These are phyloP conservation scores for Zizania palustris DNA, from an alignment of 202 grass and related monocot species.

Conservation along the genomic window DNA sequence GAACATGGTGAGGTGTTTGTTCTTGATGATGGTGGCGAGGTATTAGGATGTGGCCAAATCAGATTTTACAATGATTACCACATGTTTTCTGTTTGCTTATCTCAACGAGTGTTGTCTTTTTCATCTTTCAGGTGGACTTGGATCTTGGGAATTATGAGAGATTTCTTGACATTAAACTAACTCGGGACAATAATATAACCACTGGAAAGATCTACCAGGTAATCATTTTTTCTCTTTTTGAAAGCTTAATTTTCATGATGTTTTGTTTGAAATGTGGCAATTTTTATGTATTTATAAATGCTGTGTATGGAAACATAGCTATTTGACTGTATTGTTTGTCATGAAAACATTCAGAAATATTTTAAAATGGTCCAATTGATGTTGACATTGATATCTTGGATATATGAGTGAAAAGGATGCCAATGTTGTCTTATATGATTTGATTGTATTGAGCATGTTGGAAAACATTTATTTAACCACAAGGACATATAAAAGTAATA, in stretches of 20 bases:
- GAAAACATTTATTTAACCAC: neutral
- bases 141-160: conserved; percentile 79
- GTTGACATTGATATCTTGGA: conserved; percentile 28
- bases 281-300: conserved; percentile 20
- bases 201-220: conserved; percentile 74
- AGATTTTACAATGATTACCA: neutral
- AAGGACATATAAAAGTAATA: conserved; percentile 39
- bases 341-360: conserved; percentile 22
- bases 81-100: conserved; percentile 24
- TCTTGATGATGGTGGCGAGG: conserved; percentile 66
- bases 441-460: conserved; percentile 32
- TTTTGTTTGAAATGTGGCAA: conserved; percentile 5
- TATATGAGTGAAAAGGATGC: conserved; percentile 36
- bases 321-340: neutral
- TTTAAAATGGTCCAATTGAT: conserved; percentile 21
- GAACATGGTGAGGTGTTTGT: conserved; percentile 65
- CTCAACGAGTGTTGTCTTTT: conserved; percentile 31
- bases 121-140: conserved; percentile 60
- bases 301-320: neutral
- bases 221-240: conserved; percentile 5
- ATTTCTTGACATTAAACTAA: conserved; percentile 65
- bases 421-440: conserved; percentile 31
- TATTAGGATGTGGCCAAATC: conserved; percentile 34
- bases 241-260: neutral
- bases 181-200: conserved; percentile 65